phyloP scores from a whole-genome alignment of 352 stramenopile species.

The Phytophthora syringae region DNA sequence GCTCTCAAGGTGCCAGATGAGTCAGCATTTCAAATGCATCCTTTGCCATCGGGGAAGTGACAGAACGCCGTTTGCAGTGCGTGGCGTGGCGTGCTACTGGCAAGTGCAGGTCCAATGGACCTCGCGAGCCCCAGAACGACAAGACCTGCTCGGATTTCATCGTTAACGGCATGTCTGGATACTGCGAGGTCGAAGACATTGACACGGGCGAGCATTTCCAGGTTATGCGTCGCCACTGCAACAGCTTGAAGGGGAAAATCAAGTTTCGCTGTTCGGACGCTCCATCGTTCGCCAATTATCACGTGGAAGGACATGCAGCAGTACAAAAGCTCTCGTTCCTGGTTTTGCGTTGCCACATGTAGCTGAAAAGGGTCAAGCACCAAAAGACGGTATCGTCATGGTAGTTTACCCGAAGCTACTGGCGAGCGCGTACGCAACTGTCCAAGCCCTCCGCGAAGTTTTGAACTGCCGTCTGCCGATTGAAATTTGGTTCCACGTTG shows the following conservation, averaged over 20 bases:
- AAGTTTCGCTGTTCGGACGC: slow-evolving; percentile 54
- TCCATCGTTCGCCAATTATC: slow-evolving; percentile 44
- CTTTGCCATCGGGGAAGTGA: slow-evolving; percentile 10
- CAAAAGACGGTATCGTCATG: slow-evolving; percentile 48
- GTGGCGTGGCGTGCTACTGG: slow-evolving; percentile 31
- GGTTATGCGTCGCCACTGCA: slow-evolving; percentile 42
- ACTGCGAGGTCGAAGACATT: slow-evolving; percentile 38
- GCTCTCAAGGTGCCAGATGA: background rate
- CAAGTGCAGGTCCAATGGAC: slow-evolving; percentile 32
- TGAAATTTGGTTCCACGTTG: slow-evolving; percentile 56
- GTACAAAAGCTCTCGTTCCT: slow-evolving; percentile 19
- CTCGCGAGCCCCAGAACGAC: slow-evolving; percentile 26
- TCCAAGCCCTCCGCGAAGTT: slow-evolving; percentile 42
- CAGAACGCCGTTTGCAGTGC: slow-evolving; percentile 22
- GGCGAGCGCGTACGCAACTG: slow-evolving; percentile 39
- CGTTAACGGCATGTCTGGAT: slow-evolving; percentile 41
- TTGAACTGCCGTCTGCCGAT: slow-evolving; percentile 48
- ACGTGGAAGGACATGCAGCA: slow-evolving; percentile 23
- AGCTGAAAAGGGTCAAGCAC: background rate
- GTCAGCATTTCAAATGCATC: background rate
- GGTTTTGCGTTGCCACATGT: slow-evolving; percentile 26
- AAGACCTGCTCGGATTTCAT: slow-evolving; percentile 23
- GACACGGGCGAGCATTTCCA: slow-evolving; percentile 35
- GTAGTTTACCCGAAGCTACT: slow-evolving; percentile 58
- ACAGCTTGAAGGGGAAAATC: slow-evolving; percentile 32